phyloP scores from a whole-genome alignment of 305 asterid genomes.

The Rubia balearica region DNA sequence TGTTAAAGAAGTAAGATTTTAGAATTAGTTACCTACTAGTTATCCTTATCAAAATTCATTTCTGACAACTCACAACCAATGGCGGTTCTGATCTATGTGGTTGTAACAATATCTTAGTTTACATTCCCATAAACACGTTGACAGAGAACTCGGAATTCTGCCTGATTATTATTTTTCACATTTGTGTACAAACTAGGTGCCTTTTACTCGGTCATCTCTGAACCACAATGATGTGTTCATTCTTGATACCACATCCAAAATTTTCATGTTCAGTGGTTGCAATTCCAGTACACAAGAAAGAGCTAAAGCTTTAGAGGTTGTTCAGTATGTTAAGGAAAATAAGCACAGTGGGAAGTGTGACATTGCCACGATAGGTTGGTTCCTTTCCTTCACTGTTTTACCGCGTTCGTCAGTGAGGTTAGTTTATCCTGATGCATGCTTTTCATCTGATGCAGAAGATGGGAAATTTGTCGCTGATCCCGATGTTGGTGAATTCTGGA shows the following conservation, averaged over 20 bases:
- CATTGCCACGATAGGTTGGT: conserved; percentile 70
- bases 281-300: conserved; percentile 85
- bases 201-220: conserved; percentile 78
- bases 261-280: conserved; percentile 78
- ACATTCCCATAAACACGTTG: neutral
- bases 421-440: conserved; percentile 8
- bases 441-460: conserved; percentile 52
- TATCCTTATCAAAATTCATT: neutral
- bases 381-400: neutral
- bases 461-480: conserved; percentile 91
- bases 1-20: conserved; percentile 64
- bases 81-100: neutral
- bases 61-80: neutral
- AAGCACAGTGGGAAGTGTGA: conserved; percentile 80
- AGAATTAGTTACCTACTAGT: neutral
- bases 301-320: conserved; percentile 91
- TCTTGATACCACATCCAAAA: conserved; percentile 69
- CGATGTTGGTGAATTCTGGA: conserved; percentile 92
- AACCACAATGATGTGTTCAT: conserved; percentile 77
- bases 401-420: neutral
- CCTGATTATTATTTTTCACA: conserved; percentile 3
- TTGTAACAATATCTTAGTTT: neutral
- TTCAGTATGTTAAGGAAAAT: conserved; percentile 72
- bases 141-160: conserved; percentile 7
- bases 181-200: conserved; percentile 47